These are phyloP conservation scores for Casuarina equisetifolia DNA, from an alignment of 306 rosid species.

Conservation along the genomic window DNA sequence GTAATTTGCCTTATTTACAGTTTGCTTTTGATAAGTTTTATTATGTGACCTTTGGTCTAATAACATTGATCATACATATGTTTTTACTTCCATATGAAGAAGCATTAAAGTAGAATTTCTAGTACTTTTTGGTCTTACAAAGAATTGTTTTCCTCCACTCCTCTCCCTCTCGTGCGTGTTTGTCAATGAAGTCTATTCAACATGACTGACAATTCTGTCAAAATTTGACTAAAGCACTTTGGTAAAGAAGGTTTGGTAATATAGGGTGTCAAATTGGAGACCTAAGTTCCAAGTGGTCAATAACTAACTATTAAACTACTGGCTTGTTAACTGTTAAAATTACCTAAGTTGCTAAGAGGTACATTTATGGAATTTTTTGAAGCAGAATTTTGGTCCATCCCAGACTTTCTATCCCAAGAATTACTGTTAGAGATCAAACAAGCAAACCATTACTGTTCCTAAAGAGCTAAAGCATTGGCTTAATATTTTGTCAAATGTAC, in stretches of 20 bases:
- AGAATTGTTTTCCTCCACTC: not conserved
- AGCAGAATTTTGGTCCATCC: too few relatives aligned
- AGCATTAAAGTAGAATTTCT: not conserved
- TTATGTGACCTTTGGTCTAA: not conserved
- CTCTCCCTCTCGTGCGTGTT: not conserved
- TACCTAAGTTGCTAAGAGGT: too few relatives aligned
- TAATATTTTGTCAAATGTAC: not conserved
- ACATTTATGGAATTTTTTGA: too few relatives aligned
- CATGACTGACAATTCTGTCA: too few relatives aligned
- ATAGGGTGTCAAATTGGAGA: too few relatives aligned
- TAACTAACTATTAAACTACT: too few relatives aligned
- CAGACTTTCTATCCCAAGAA: not conserved
- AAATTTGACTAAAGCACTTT: too few relatives aligned
- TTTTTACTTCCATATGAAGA: not conserved
- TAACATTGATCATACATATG: not conserved
- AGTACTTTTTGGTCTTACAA: not conserved
- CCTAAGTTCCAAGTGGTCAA: too few relatives aligned
- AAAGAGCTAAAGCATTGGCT: not conserved
- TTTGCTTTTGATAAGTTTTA: not conserved
- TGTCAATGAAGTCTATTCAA: not conserved
- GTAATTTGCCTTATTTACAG: conserved; percentile 18
- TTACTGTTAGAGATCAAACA: not conserved
- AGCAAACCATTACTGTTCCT: too few relatives aligned
- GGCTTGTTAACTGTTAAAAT: too few relatives aligned
- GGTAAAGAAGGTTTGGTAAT: too few relatives aligned